Evolutionary conservation across 73 alveolate genomes (phyloP).

Genomic region (Paramecium octaurelia): DNA sequence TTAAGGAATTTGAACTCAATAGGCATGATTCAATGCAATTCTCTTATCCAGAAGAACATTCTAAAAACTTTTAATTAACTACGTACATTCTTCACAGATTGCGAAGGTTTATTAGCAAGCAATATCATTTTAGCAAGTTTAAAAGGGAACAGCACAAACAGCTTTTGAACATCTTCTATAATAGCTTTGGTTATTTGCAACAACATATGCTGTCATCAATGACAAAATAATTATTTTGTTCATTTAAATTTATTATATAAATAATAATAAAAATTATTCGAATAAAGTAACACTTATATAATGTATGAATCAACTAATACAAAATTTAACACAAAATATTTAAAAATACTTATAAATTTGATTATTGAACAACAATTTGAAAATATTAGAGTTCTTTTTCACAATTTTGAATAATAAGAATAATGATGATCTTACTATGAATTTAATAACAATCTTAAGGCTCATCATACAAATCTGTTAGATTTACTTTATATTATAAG

Average conservation of each 20-base stretch:
- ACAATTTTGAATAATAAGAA: too few relatives aligned
- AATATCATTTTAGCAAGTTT: background rate
- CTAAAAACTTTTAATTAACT: background rate
- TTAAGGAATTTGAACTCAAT: background rate
- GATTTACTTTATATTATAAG: background rate
- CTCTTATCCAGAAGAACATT: background rate
- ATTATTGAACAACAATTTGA: too few relatives aligned
- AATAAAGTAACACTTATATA: background rate
- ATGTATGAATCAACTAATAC: background rate
- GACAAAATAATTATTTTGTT: background rate
- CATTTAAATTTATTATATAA: background rate
- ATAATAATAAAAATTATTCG: background rate
- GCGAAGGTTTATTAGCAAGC: background rate
- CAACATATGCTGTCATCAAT: conserved; percentile 25
- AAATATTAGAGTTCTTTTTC: background rate
- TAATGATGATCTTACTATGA: too few relatives aligned
- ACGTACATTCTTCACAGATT: background rate
- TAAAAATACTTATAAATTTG: background rate
- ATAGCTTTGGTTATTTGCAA: background rate
- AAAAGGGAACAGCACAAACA: background rate
- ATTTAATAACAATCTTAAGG: too few relatives aligned
- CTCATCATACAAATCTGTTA: background rate
- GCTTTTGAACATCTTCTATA: background rate
- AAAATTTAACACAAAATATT: background rate
- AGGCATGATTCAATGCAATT: background rate